These are phyloP conservation scores for Hypsizygus marmoreus DNA, from an alignment of 768 basidiomycete genomes.

Conservation along the genomic window DNA sequence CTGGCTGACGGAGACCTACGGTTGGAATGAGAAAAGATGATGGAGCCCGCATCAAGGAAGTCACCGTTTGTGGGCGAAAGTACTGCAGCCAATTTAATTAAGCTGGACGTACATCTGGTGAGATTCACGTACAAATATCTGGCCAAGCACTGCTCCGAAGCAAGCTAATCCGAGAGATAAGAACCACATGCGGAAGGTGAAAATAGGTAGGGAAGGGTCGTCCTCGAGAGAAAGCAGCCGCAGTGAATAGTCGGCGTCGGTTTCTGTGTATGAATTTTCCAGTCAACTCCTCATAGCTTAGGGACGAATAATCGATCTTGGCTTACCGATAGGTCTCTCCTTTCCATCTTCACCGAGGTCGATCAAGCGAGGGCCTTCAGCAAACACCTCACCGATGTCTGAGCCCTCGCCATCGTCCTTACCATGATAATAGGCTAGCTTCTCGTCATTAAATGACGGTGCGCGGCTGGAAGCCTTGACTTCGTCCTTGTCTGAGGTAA, in stretches of 20 bases:
- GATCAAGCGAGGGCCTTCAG: conserved; percentile 27
- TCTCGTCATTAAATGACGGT: too few relatives aligned
- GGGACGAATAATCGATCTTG: neutral
- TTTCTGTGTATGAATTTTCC: conserved; percentile 16
- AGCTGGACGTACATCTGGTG: conserved; percentile 49
- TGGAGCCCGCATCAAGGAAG: neutral
- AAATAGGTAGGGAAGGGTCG: conserved; percentile 35
- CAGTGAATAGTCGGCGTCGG: conserved; percentile 35
- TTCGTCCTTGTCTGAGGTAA: too few relatives aligned
- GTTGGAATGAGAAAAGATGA: neutral
- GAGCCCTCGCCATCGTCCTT: too few relatives aligned
- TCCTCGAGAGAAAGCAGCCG: conserved; percentile 43
- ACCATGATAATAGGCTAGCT: too few relatives aligned
- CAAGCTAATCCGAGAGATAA: conserved; percentile 45
- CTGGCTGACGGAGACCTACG: conserved; percentile 35
- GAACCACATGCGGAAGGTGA: conserved; percentile 49
- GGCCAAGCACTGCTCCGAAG: conserved; percentile 42
- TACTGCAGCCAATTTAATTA: conserved; percentile 27
- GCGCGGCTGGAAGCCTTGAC: too few relatives aligned
- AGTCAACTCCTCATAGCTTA: neutral
- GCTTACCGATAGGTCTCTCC: conserved; percentile 49
- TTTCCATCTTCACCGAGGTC: conserved; percentile 50
- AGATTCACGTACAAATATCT: conserved; percentile 33
- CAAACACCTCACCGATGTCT: conserved; percentile 23
- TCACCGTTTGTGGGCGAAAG: conserved; percentile 43